phyloP scores from a whole-genome alignment of 441 rosid genomes.

The Daphne laureola region DNA sequence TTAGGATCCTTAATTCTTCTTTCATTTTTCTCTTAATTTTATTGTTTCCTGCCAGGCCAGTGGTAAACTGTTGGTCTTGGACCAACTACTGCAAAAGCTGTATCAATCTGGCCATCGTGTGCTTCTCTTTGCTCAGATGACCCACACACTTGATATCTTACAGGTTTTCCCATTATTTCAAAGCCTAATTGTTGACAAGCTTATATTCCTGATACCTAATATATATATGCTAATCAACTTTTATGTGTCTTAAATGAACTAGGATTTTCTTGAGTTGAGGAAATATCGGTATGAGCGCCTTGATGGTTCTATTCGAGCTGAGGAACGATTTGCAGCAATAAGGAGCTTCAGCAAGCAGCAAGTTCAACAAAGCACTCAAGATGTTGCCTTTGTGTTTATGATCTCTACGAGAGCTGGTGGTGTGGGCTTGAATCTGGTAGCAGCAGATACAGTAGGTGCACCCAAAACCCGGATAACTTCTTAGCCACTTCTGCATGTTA shows the following conservation, averaged over 20 bases:
- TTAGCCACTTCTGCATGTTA: neutral
- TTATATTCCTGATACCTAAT: constrained; percentile 5
- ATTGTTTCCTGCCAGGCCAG: constrained; percentile 46
- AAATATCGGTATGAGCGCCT: constrained; percentile 84
- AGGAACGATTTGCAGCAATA: constrained; percentile 93
- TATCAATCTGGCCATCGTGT: constrained; percentile 66
- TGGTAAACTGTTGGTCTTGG: constrained; percentile 76
- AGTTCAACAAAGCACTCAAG: constrained; percentile 28
- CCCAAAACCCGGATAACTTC: constrained; percentile 2
- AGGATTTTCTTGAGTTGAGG: constrained; percentile 86
- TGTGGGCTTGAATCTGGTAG: constrained; percentile 87
- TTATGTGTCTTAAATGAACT: constrained; percentile 12
- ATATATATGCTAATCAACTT: neutral
- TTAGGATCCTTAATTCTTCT: constrained; percentile 1
- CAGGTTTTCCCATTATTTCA: constrained; percentile 41
- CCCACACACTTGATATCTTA: constrained; percentile 81
- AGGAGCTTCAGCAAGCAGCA: constrained; percentile 56
- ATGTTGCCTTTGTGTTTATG: constrained; percentile 66
- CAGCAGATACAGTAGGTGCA: constrained; percentile 75
- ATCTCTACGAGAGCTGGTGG: constrained; percentile 97
- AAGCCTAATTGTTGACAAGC: constrained; percentile 3
- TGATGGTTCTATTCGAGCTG: constrained; percentile 94
- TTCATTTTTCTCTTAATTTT: constrained; percentile 9
- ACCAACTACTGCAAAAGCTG: constrained; percentile 58
- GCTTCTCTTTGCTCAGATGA: constrained; percentile 93